Base-by-base conservation (phyloP, 1,284 basidiomycete species). In the Microbotryum violaceum region DNA sequence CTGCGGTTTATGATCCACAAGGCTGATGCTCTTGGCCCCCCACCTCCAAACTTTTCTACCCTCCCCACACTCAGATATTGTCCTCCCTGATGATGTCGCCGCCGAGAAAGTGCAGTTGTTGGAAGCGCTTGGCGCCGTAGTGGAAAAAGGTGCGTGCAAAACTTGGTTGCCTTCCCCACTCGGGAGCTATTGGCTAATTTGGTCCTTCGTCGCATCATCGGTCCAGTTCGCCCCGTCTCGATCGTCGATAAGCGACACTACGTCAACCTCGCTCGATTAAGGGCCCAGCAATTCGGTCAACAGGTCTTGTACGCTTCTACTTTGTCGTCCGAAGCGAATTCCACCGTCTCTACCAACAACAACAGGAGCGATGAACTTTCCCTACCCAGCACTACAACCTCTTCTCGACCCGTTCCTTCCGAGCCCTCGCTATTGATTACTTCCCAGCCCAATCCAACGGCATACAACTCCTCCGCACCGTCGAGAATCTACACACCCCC, bases 191-290 rank as follows among this genome's bases (percentile, higher is more conserved):
- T 29, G 8, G 6, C 31, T 31, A 10, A 31, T 10, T 8, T 31
- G 9, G 31, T 31, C 31, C 37, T 42, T 18, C 14, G 12, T 56
- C 25, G 44, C 25, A 18, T 37, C 46, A 16, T 57, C 9, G 21
- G n/a, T 23, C n/a, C 55, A 56, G 67, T 70, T 16, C 62, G 68
- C 6, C 65, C 70, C 4, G 87, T 89, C 1, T 92, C 90, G 69
- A 93, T 94, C 60, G 86, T 96, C 6, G 91, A 96, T 77, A 89
- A 91, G 75, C 91, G 91, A 73, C 92, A 96, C 81, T 91, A 88
- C 65, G 76, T 78, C 58, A 82, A 78, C 52, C 44, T 67, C 57
- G 53, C 91, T 0, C 81, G 85, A 37, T 82, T 85, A 70, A 82
- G 84, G 33, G 91, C 91, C 0, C 77, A 81, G 57, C 80, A 83